Evolutionary conservation across 1,284 basidiomycete genomes (phyloP).

Genomic region (Cryptococcus neoformans): DNA sequence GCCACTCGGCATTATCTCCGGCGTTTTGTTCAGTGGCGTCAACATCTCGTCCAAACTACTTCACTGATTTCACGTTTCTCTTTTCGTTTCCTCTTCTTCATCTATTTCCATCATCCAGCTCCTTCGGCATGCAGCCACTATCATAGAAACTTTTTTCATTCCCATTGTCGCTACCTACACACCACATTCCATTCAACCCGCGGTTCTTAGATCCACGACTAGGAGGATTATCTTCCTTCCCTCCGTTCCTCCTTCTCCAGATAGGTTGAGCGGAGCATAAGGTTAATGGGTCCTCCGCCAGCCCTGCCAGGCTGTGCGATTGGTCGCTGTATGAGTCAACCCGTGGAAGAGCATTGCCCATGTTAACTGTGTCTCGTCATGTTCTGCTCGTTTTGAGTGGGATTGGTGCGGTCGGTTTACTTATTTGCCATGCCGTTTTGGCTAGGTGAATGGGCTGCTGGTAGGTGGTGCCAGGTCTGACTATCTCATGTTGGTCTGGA

Average conservation of each 20-base stretch:
- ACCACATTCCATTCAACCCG: slow-evolving; percentile 24
- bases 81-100: slow-evolving; percentile 4
- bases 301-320: slow-evolving; percentile 45
- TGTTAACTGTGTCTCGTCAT: neutral
- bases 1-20: neutral
- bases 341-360: slow-evolving; percentile 42
- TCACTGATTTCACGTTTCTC: neutral
- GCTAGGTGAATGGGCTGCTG: slow-evolving; percentile 2
- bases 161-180: slow-evolving; percentile 1
- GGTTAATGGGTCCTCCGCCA: slow-evolving; percentile 38
- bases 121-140: slow-evolving; percentile 11
- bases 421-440: slow-evolving; percentile 14
- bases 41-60: neutral
- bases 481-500: neutral
- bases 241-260: slow-evolving; percentile 9
- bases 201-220: slow-evolving; percentile 51
- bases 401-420: slow-evolving; percentile 2
- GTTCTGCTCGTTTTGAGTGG: slow-evolving; percentile 1
- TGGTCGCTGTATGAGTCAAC: slow-evolving; percentile 51
- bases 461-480: slow-evolving; percentile 3
- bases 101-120: neutral
- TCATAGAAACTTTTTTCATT: slow-evolving; percentile 6
- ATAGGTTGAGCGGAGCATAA: neutral
- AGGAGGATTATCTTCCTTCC: slow-evolving; percentile 36
- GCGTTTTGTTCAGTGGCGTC: neutral